Evolutionary conservation across 2,329 filamentous ascomycete species (phyloP).

Genomic region (Alternaria burnsii): DNA sequence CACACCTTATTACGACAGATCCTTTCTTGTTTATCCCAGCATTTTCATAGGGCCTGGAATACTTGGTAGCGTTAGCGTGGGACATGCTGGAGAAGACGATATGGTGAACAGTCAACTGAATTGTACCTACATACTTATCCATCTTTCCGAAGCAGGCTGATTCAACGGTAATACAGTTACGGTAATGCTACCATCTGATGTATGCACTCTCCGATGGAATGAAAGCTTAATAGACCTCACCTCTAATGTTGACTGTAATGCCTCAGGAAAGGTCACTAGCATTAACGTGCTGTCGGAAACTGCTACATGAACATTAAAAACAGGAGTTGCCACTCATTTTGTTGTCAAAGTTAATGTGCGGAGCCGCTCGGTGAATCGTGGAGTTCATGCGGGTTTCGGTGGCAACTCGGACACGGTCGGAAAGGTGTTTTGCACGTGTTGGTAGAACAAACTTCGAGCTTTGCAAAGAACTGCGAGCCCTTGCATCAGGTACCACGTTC

Average conservation of each 20-base stretch:
- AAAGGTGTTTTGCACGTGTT: neutral
- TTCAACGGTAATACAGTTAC: constrained; percentile 29
- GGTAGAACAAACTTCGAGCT: neutral
- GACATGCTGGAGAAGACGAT: constrained; percentile 17
- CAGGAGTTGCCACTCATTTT: neutral
- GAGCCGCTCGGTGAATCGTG: constrained; percentile 24
- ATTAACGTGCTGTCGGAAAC: neutral
- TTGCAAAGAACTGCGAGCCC: neutral
- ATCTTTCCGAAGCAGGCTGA: constrained; percentile 25
- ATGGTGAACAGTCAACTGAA: constrained; percentile 31
- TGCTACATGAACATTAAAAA: neutral
- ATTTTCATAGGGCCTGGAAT: constrained; percentile 27
- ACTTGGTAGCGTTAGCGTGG: constrained; percentile 26
- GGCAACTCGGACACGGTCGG: constrained; percentile 25
- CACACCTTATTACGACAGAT: constrained; percentile 33
- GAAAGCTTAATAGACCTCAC: constrained; percentile 20
- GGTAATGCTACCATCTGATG: constrained; percentile 22
- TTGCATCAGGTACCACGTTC: neutral
- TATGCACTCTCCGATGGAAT: constrained; percentile 31
- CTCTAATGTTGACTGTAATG: neutral
- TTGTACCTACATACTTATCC: constrained; percentile 34
- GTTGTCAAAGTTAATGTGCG: constrained; percentile 5
- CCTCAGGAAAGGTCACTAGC: neutral
- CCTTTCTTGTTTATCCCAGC: constrained; percentile 46
- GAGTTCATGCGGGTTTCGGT: constrained; percentile 24